Percentiles rank a stretch among this genome's conserved stretches.
Evolutionary conservation across 441 rosid genomes (phyloP).

Genomic region (Brassica hybrid): DNA sequence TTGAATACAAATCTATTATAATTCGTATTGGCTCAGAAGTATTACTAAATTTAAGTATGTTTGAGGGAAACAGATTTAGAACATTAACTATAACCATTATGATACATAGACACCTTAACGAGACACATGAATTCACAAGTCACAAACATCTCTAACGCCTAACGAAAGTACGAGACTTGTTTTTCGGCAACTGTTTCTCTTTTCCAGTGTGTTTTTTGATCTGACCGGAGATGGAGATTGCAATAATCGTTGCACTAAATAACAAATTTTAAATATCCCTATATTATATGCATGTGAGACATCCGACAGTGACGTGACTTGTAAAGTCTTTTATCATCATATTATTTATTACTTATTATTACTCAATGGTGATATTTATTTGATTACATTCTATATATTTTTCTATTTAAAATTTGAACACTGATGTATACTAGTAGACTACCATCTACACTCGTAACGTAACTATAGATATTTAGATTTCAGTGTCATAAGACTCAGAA

Average conservation of each 20-base stretch:
- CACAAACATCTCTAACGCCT: slow-evolving; percentile 4
- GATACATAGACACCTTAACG: not conserved
- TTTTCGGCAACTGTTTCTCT: not conserved
- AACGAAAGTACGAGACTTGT: not conserved
- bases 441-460: not conserved
- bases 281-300: slow-evolving; percentile 16
- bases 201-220: not conserved
- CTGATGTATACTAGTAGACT: slow-evolving; percentile 1
- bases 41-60: not conserved
- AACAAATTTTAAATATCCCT: not conserved
- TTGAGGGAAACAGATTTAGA: not conserved
- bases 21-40: not conserved
- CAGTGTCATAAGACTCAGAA: not conserved
- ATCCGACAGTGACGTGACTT: slow-evolving; percentile 22
- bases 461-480: not conserved
- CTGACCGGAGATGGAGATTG: not conserved
- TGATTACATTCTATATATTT: slow-evolving; percentile 3
- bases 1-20: not conserved
- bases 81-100: not conserved
- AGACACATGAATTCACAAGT: not conserved
- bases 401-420: slow-evolving; percentile 20
- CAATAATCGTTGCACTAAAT: slow-evolving; percentile 19
- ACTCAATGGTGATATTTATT: slow-evolving; percentile 2
- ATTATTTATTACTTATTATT: not conserved
- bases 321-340: not conserved